phyloP scores from a whole-genome alignment of 805 yeast genomes.

The Maudiozyma serrabonitensis region DNA sequence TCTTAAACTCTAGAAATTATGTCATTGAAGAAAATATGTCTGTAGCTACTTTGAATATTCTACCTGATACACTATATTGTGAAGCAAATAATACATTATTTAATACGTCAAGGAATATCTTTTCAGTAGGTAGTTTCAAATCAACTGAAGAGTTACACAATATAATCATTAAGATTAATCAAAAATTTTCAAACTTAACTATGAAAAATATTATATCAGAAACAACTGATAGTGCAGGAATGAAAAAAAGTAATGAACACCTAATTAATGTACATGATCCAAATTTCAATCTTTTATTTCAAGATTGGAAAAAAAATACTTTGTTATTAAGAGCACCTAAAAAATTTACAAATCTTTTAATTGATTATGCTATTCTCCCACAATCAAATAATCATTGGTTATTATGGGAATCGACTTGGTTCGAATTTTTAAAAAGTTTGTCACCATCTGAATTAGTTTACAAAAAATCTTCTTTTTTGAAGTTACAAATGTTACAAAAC shows the following conservation, averaged over 20 bases:
- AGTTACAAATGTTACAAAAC: background rate
- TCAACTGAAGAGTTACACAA: slow-evolving; percentile 11
- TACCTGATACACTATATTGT: slow-evolving; percentile 10
- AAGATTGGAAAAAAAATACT: slow-evolving; percentile 5
- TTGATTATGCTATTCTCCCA: slow-evolving; percentile 5
- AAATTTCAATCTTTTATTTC: slow-evolving; percentile 1
- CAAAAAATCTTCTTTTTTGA: slow-evolving; percentile 5
- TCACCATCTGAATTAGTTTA: slow-evolving; percentile 4
- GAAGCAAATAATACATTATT: slow-evolving; percentile 7
- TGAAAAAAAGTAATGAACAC: background rate
- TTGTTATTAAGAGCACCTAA: slow-evolving; percentile 5
- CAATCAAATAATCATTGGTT: slow-evolving; percentile 17
- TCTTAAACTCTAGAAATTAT: slow-evolving; percentile 4
- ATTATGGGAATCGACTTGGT: slow-evolving; percentile 20
- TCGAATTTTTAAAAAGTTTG: slow-evolving; percentile 13
- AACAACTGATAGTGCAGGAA: background rate
- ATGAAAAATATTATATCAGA: background rate
- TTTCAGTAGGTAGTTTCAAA: slow-evolving; percentile 7
- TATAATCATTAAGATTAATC: slow-evolving; percentile 7
- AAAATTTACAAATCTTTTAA: slow-evolving; percentile 6
- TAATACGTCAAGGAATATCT: background rate
- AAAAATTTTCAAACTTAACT: slow-evolving; percentile 3
- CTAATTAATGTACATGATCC: background rate
- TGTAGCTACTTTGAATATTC: slow-evolving; percentile 1
- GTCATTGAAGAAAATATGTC: slow-evolving; percentile 2